phyloP scores from a whole-genome alignment of 2,329 filamentous ascomycete species.

The Berkeleyomyces basicola region DNA sequence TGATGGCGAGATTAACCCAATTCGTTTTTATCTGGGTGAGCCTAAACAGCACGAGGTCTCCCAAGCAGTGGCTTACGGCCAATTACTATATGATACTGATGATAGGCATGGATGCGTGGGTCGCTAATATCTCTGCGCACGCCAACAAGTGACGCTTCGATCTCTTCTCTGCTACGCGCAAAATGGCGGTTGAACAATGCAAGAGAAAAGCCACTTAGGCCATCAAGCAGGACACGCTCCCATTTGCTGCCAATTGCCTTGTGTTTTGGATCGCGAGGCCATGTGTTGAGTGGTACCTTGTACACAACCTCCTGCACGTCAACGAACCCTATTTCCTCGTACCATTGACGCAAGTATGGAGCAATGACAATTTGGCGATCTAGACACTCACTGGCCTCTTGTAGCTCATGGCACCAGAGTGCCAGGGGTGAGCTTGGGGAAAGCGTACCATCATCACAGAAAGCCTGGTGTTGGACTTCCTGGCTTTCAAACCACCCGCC shows the following conservation, averaged over 20 bases:
- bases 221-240: constrained; percentile 27
- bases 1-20: background rate
- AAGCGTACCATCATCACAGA: constrained; percentile 31
- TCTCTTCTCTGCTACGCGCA: constrained; percentile 27
- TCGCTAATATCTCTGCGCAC: constrained; percentile 32
- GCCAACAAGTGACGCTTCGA: constrained; percentile 34
- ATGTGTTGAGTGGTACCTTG: constrained; percentile 37
- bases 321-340: constrained; percentile 35
- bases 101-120: constrained; percentile 31
- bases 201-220: constrained; percentile 30
- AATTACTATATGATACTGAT: constrained; percentile 32
- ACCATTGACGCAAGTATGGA: constrained; percentile 22
- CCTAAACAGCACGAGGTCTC: background rate
- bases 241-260: constrained; percentile 30
- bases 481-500: constrained; percentile 41
- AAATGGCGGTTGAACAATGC: constrained; percentile 26
- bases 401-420: constrained; percentile 26
- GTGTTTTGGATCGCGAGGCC: constrained; percentile 31
- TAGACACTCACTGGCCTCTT: constrained; percentile 23
- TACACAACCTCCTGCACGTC: constrained; percentile 35
- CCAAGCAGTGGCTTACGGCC: constrained; percentile 31
- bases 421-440: constrained; percentile 23
- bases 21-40: background rate
- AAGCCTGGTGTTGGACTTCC: constrained; percentile 25
- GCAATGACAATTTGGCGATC: constrained; percentile 24